Conservation (phyloP, 2,329 filamentous ascomycete genomes). For the Penicillium paneum region DNA sequence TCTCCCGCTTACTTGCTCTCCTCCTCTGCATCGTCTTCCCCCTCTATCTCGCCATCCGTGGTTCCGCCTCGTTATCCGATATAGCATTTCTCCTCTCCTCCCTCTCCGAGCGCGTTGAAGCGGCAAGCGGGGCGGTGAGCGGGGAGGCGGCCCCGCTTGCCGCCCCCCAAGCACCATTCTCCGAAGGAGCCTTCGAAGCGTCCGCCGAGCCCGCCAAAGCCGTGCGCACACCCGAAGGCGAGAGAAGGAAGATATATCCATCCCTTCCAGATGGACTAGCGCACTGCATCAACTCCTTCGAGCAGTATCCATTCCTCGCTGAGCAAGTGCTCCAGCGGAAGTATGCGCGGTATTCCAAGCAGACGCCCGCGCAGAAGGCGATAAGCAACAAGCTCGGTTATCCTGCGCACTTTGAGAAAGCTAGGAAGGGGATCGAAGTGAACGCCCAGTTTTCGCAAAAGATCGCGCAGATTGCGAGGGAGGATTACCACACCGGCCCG, state of each 20-base stretch:
- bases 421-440: background rate
- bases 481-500: background rate
- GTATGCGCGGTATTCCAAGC: conserved; percentile 1
- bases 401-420: background rate
- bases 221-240: background rate
- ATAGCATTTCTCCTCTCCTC: background rate
- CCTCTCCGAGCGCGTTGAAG: background rate
- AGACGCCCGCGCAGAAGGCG: background rate
- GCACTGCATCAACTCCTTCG: conserved; percentile 1
- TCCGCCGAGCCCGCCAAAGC: background rate
- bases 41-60: background rate
- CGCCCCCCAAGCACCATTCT: background rate
- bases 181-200: background rate
- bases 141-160: no score
- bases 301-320: background rate
- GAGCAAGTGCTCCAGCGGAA: background rate
- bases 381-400: background rate
- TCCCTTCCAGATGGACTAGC: background rate
- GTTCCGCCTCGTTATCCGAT: background rate
- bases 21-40: background rate
- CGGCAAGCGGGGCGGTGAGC: no score
- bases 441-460: background rate
- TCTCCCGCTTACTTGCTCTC: background rate
- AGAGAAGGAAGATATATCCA: background rate
- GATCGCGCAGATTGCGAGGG: background rate